Percentiles rank a stretch among this genome's conserved stretches.
phyloP scores from a whole-genome alignment of 73 alveolate species.

The Paramecium biaurelia region DNA sequence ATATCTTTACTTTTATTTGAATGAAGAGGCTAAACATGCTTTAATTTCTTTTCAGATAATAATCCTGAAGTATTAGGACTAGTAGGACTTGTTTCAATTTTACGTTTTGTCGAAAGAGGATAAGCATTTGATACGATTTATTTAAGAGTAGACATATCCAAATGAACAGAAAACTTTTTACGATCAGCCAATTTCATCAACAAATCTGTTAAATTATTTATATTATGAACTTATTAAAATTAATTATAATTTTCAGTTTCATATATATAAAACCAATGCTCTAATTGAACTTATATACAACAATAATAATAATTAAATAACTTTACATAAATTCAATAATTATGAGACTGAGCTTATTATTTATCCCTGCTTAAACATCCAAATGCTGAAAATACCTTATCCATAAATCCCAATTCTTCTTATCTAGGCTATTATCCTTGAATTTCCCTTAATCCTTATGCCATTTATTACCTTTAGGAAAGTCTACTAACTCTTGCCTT shows the following conservation, averaged over 20 bases:
- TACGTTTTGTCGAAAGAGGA: conserved; percentile 26
- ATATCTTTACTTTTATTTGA: neutral
- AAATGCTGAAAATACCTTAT: conserved; percentile 57
- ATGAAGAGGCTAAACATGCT: neutral
- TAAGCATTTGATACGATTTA: neutral
- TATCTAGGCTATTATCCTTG: neutral
- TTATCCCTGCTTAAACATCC: conserved; percentile 60
- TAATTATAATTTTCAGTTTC: neutral
- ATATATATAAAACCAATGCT: too few relatives aligned
- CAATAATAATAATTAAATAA: neutral
- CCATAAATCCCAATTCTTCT: conserved; percentile 52
- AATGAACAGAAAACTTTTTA: neutral
- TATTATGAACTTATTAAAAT: neutral
- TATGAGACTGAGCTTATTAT: conserved; percentile 4
- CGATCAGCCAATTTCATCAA: conserved; percentile 12
- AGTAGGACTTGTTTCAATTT: neutral
- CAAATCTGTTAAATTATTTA: conserved; percentile 3
- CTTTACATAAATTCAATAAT: conserved; percentile 6
- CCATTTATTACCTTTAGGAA: conserved; percentile 45
- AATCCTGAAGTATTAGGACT: neutral
- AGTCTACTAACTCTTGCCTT: conserved; percentile 29
- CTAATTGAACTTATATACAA: neutral
- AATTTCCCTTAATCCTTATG: neutral
- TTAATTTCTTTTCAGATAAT: neutral
- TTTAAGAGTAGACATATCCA: neutral